Evolutionary conservation across 1,139 yeast genomes (phyloP), one percentile per base, ranked within the genome.

Genomic region (Candida anutae): DNA sequence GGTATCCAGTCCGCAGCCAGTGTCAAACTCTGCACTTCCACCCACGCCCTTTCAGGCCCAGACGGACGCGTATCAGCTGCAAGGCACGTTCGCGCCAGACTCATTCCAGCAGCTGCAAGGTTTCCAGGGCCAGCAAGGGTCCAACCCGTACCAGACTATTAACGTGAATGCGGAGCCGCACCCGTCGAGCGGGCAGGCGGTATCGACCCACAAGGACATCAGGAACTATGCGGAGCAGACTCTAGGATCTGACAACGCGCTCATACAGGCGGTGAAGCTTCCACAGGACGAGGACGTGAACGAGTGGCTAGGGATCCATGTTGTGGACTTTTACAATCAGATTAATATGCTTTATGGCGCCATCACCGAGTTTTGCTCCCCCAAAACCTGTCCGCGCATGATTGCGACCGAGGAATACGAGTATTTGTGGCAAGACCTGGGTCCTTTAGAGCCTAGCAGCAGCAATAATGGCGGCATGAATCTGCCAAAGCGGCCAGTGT

Each of bases 241-340:
- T 0, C 62, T 93, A 28, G 98, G 98, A 0, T 81, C 95, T 0
- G 95, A 90, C 26, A 80, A 90, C 23, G 87, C 87, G 2, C 64
- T 90, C 40, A 80, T 83, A 21, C 94, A 87, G 53, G 98, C 97
- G 0, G 97, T 90, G 13, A 80, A 81, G 46, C 63, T 93, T 22
- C 99, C 99, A 12, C 82, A 75, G 40, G 98, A 93, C 37, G 98
- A 90, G 52, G 94, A 85, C 46, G 50, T 77, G 29, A 80, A 82
- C 45, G 98, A 90, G 55, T 90, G 99, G 99, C 60, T 90, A 30
- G 98, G 98, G 0, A 94, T 88, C 12, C 95, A 90, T 49, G 81
- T 79, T 21, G 90, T 79, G 12, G 88, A 81, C 50, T 90, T 90
- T 50, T 90, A 83, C 58, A 88, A 88, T 51, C 99, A 90, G 53